Percentiles rank a stretch among this genome's conserved stretches.
These are phyloP conservation scores for Hysterangium stoloniferum DNA, from an alignment of 768 basidiomycete species.

Conservation along the genomic window DNA sequence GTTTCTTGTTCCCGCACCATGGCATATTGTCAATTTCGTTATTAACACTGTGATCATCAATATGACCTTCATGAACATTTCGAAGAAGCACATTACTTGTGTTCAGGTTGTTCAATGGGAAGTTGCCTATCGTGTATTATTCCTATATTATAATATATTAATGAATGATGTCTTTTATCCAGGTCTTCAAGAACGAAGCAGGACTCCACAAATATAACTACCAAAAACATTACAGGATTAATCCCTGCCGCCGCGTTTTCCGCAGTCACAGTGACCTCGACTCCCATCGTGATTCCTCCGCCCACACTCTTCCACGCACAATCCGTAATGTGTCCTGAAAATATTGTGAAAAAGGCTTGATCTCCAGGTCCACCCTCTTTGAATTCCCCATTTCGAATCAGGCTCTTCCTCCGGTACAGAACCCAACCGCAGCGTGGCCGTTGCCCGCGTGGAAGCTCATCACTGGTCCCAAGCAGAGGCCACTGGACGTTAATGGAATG, in stretches of 20 bases:
- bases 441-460: constrained; percentile 42
- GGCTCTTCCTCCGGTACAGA: constrained; percentile 42
- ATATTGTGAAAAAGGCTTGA: constrained; percentile 41
- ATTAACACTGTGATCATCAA: constrained; percentile 30
- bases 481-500: constrained; percentile 36
- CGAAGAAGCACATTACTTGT: constrained; percentile 21
- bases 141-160: too few relatives aligned
- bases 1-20: too few relatives aligned
- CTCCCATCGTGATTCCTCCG: constrained; percentile 46
- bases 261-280: constrained; percentile 29
- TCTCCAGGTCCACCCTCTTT: constrained; percentile 47
- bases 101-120: not conserved
- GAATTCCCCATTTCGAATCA: constrained; percentile 55
- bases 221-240: constrained; percentile 35
- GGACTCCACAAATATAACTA: constrained; percentile 36
- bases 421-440: constrained; percentile 35
- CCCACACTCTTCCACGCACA: constrained; percentile 40
- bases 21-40: constrained; percentile 48
- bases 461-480: constrained; percentile 25
- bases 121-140: too few relatives aligned
- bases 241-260: constrained; percentile 38
- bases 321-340: constrained; percentile 32
- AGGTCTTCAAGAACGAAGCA: constrained; percentile 10
- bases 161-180: not conserved
- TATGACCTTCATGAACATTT: constrained; percentile 19